phyloP scores from a whole-genome alignment of 2,329 filamentous ascomycete genomes.

The Lasiodiplodia citricola region DNA sequence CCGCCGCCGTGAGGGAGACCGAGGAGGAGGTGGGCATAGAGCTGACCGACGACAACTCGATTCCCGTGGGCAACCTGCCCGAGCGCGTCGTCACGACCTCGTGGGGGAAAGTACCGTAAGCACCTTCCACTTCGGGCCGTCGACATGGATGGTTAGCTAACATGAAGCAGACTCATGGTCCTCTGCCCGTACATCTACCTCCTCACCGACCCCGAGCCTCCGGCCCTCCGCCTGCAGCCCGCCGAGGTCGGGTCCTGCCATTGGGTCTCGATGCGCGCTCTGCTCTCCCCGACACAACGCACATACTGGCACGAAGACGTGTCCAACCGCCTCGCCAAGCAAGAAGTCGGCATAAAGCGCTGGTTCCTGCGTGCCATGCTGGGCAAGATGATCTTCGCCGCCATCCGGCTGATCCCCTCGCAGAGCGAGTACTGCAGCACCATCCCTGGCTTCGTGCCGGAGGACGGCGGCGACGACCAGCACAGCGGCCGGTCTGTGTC shows the following conservation, averaged over 20 bases:
- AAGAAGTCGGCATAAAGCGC: conserved; percentile 60
- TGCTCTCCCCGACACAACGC: conserved; percentile 65
- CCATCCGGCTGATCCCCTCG: conserved; percentile 65
- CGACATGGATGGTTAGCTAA: neutral
- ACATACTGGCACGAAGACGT: conserved; percentile 69
- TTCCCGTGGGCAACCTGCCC: conserved; percentile 65
- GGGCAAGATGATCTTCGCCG: conserved; percentile 71
- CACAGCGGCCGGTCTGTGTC: neutral
- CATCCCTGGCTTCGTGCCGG: conserved; percentile 55
- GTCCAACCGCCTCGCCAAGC: conserved; percentile 64
- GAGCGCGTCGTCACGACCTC: conserved; percentile 69
- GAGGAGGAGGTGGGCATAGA: conserved; percentile 71
- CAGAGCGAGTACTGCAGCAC: conserved; percentile 64
- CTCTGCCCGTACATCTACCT: conserved; percentile 72
- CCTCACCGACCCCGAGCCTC: conserved; percentile 61
- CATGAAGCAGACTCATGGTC: conserved; percentile 64
- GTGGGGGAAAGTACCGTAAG: conserved; percentile 68
- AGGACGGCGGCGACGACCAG: conserved; percentile 29
- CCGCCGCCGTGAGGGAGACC: conserved; percentile 68
- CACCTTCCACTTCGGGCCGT: conserved; percentile 24
- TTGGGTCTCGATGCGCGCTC: conserved; percentile 69
- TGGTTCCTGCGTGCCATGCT: conserved; percentile 62
- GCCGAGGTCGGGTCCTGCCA: conserved; percentile 71
- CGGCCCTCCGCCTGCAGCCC: conserved; percentile 67
- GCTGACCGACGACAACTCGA: conserved; percentile 53